Base-by-base conservation (phyloP, 164 flowering plant species). In the Stephania cephalantha region DNA sequence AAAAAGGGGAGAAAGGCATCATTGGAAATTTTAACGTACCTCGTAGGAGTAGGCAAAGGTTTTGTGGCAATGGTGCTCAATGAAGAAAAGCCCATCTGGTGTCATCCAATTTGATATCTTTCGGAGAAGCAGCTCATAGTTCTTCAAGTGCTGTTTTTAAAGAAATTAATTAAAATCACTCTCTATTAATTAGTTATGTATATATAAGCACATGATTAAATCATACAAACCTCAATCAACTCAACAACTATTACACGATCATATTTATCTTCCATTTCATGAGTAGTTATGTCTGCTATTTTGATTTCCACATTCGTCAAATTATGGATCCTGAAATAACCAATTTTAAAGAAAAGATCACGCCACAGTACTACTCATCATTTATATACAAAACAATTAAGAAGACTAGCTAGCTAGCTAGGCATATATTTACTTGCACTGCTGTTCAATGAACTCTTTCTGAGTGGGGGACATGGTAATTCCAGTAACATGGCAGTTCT, bases 61-160 rank as follows among this genome's bases (percentile, higher is more conserved):
- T 46, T 65, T 73, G 58, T 73, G 75, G 9, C 75, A 73, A 12
- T 10, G 46, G 68, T 65, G 58, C 22, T 73, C 61, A 20, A 73
- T 17, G 45, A 73, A 73, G 3, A 73, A 70, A 9, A 73, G 44
- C 0, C 70, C 75, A 46, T 73, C 70, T 2, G 18, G 2, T 44
- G 46, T 73, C 69, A 73, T 65, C 75, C 75, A 73, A 7, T 73
- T 63, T 5, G 75, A 73, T 73, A 73, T 25, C 20, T 73, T 73
- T 30, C 25, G 48, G 58, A 73, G 70, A 64, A 73, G 68, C 25
- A 45, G 8, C 42, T 64, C 44, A 9, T 64, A 65, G 42, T 65
- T 65, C 70, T 73, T 73, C 68, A 63, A 61, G 35, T 73, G 53
- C 68, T 73, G 53, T n/a, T 42, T 1, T 10, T 18, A n/a, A 5